Base-by-base conservation (phyloP, 2,329 filamentous ascomycete species). In the Pseudogymnoascus sp. region DNA sequence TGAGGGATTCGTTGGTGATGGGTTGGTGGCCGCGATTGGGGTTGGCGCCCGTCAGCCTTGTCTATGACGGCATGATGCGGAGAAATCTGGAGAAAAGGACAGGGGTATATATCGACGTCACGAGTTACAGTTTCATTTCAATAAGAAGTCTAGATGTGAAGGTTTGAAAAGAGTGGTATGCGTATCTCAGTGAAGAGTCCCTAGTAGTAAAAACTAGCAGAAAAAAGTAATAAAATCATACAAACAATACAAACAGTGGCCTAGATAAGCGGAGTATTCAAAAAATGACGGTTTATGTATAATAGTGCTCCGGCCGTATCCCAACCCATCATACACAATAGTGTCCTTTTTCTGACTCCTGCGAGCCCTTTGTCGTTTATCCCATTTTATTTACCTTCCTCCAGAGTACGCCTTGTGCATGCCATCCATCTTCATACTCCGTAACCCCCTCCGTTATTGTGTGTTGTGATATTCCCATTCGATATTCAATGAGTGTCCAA, bases 361-460 rank as follows among this genome's bases (percentile, higher is more conserved):
- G 50, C 50, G 50, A 56, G 50, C 28, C 50, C 50, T 56, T 56
- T 14, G 50, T 56, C 28, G 16, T 56, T 56, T 56, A 56, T 56
- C 28, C 50, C 16, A 21, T 56, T 56, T 56, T 56, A 16, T 56
- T 56, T 56, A 56, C 50, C 50, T 34, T 56, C 50, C 50, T 56
- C 50, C 50, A 18, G 50, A 56, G 50, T 56, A 56, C 50, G 50
- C 50, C 50, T 56, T 56, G 50, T 56, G 50, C 18, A 56, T 56
- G 16, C 50, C 50, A 56, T 21, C 50, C 28, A 56, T 56, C 50
- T 56, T 56, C 50, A 56, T 56, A 56, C 50, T 56, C 50, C 50
- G 4, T 56, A 56, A 56, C 10, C 50, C 28, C 50, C 50, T 56
- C 11, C 28, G 28, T 56, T 34, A 28, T 56, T 56, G 50, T 56